A percentile compares a stretch with the other conserved stretches of the same genome.
These are phyloP conservation scores for Chaetomium olivaceum DNA, from an alignment of 2,329 filamentous ascomycete genomes.

Conservation along the genomic window DNA sequence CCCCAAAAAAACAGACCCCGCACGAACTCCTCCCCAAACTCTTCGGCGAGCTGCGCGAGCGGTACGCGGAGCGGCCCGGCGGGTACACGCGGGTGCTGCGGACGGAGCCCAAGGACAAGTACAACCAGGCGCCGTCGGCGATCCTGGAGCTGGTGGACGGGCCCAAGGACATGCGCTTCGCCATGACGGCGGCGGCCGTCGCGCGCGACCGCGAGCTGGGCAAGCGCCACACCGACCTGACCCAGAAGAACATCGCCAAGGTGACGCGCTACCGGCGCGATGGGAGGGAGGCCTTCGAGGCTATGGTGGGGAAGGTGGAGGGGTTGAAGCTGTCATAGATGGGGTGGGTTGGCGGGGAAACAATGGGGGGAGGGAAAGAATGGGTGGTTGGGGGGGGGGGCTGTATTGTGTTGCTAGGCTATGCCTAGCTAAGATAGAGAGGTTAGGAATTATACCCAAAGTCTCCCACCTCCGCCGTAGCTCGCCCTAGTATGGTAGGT, in stretches of 20 bases:
- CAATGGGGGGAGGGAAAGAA: background rate
- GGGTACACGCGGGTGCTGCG: constrained; percentile 95
- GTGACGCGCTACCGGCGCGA: constrained; percentile 72
- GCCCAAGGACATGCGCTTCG: constrained; percentile 89
- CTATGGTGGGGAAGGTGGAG: constrained; percentile 54
- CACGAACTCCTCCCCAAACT: constrained; percentile 77
- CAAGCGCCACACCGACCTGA: constrained; percentile 66
- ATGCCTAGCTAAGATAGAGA: too few relatives aligned
- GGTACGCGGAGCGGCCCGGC: constrained; percentile 77
- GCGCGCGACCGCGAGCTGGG: constrained; percentile 62
- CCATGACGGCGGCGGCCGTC: constrained; percentile 84
- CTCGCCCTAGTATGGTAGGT: too few relatives aligned
- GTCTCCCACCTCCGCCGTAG: too few relatives aligned
- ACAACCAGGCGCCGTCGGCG: constrained; percentile 83
- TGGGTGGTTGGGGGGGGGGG: background rate
- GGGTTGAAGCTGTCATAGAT: constrained; percentile 36
- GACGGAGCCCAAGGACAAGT: constrained; percentile 80
- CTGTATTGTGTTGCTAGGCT: background rate
- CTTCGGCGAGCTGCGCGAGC: constrained; percentile 76
- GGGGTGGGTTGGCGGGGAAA: background rate
- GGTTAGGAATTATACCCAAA: too few relatives aligned
- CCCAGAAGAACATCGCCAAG: constrained; percentile 76
- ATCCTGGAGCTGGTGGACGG: constrained; percentile 96
- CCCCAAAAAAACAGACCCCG: constrained; percentile 55
- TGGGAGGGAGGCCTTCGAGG: constrained; percentile 68